Percentiles rank a stretch among this genome's conserved stretches.
Conservation (phyloP, 2,329 filamentous ascomycete genomes). For the Scortechinia acanthostroma region DNA sequence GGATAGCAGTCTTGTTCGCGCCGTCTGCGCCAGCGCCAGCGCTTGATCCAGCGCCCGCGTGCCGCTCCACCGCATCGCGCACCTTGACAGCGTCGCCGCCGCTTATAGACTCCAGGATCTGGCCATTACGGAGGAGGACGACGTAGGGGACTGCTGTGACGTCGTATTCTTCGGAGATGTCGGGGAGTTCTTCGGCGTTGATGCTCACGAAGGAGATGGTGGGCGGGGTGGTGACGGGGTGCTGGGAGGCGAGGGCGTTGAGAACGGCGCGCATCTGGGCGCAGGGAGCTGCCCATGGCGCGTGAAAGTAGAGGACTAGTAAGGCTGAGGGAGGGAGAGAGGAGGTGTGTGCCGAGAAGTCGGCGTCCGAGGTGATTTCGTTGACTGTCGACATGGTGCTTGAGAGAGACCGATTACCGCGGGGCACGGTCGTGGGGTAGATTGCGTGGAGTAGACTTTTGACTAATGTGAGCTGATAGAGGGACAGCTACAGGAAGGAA, state of each 20-base stretch:
- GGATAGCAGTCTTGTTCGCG: slow-evolving; percentile 9
- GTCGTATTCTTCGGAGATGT: slow-evolving; percentile 86
- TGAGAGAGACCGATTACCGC: not conserved
- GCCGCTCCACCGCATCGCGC: slow-evolving; percentile 75
- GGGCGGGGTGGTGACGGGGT: slow-evolving; percentile 60
- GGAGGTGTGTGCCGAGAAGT: slow-evolving; percentile 65
- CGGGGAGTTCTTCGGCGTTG: slow-evolving; percentile 88
- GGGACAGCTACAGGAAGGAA: not conserved
- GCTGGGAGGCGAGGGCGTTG: slow-evolving; percentile 77
- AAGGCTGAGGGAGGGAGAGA: slow-evolving; percentile 65
- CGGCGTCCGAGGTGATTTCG: slow-evolving; percentile 67
- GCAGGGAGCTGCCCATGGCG: slow-evolving; percentile 93
- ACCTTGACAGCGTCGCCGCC: slow-evolving; percentile 85
- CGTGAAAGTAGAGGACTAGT: slow-evolving; percentile 86
- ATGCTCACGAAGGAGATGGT: slow-evolving; percentile 78
- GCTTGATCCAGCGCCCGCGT: slow-evolving; percentile 46
- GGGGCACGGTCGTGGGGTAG: not conserved
- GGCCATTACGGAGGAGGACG: slow-evolving; percentile 69
- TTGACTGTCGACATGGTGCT: slow-evolving; percentile 66
- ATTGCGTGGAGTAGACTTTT: too few species aligned
- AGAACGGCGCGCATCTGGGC: slow-evolving; percentile 88
- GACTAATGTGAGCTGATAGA: not conserved
- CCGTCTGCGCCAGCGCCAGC: slow-evolving; percentile 25
- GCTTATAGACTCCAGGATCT: slow-evolving; percentile 77
- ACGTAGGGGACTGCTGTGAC: slow-evolving; percentile 91